Evolutionary conservation across 192 early-diverging fungal species (phyloP), one percentile per base, ranked within the genome.

Genomic region (Coemansia sp.): DNA sequence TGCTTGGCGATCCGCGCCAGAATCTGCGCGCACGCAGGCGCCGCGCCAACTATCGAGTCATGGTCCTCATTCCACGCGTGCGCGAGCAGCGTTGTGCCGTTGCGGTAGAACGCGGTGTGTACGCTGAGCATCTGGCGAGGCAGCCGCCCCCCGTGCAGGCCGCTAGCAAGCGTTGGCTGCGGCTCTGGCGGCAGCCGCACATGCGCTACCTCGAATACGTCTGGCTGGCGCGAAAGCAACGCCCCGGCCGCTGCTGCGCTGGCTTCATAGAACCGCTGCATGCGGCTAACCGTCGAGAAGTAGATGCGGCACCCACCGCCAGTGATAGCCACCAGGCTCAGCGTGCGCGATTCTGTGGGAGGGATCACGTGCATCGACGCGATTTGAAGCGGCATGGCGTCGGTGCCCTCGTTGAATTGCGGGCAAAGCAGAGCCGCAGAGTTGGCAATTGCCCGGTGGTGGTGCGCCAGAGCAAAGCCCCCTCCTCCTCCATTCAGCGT

Each of bases 271-370:
- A 70, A 70, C 64, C 78, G 65, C 70, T 77, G 77, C 54, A 62
- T 62, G 20, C 82, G 82, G 48, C 62, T 63, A 46, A 73, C 72
- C 0, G 85, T 77, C 48, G 86, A 82, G 35, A 96, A 91, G 61
- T 92, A 94, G 15, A 95, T 70, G 17, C 94, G 87, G 41, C 84
- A 83, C 19, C 91, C 93, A 13, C 87, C 86, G 48, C 90, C 79
- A 2, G 93, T 93, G 45, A 96, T 69, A 5, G 89, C 92, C 9
- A 98, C 85, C n/a, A 94, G 73, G 45, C 88, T 82, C 48, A 95
- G 66, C 0, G 71, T 66, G 17, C 81, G 85, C 8, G 91, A 92
- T 66, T 95, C 93, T 9, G 62, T 45, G 7, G 63, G 50, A 1
- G 87, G 82, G 19, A 92, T 86, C 7, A 85, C 74, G 60, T 95